These are phyloP conservation scores for Hebeloma cylindrosporum DNA, from an alignment of 768 basidiomycete genomes.

Conservation along the genomic window DNA sequence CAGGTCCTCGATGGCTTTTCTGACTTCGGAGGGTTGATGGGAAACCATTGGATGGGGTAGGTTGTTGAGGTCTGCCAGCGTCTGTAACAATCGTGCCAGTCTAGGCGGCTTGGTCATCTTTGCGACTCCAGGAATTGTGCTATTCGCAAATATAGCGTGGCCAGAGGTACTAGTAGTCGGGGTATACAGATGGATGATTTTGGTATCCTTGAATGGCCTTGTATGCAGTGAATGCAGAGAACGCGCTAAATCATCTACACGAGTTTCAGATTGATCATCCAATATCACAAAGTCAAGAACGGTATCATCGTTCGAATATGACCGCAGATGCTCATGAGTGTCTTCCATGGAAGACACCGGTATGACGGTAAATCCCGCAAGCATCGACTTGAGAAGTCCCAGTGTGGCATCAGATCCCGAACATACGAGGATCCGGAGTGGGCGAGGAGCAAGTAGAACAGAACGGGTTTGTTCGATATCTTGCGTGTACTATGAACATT, in stretches of 20 bases:
- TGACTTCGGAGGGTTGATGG: constrained; percentile 34
- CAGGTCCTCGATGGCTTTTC: constrained; percentile 47
- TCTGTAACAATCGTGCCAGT: constrained; percentile 57
- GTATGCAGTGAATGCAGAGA: constrained; percentile 42
- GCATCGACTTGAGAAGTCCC: constrained; percentile 54
- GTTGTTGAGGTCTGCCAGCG: constrained; percentile 59
- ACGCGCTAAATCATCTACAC: constrained; percentile 56
- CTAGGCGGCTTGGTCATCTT: constrained; percentile 75
- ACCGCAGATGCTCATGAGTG: constrained; percentile 41
- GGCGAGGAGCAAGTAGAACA: constrained; percentile 46
- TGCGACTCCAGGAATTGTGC: constrained; percentile 52
- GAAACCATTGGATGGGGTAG: constrained; percentile 45
- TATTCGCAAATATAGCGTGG: constrained; percentile 49
- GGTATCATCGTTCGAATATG: constrained; percentile 27
- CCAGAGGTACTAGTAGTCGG: constrained; percentile 62
- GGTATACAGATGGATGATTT: constrained; percentile 71
- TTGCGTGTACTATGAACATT: constrained; percentile 37
- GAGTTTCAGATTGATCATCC: constrained; percentile 63
- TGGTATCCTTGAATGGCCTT: constrained; percentile 48
- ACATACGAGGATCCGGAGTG: constrained; percentile 52
- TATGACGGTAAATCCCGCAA: constrained; percentile 52
- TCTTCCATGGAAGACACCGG: constrained; percentile 45
- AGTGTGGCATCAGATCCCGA: constrained; percentile 60
- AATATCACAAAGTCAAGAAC: constrained; percentile 64
- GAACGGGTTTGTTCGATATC: constrained; percentile 49